Percentiles rank a stretch among this genome's conserved stretches.
phyloP scores from a whole-genome alignment of 164 flowering plant species.

The Kalanchoe fedtschenkoi region DNA sequence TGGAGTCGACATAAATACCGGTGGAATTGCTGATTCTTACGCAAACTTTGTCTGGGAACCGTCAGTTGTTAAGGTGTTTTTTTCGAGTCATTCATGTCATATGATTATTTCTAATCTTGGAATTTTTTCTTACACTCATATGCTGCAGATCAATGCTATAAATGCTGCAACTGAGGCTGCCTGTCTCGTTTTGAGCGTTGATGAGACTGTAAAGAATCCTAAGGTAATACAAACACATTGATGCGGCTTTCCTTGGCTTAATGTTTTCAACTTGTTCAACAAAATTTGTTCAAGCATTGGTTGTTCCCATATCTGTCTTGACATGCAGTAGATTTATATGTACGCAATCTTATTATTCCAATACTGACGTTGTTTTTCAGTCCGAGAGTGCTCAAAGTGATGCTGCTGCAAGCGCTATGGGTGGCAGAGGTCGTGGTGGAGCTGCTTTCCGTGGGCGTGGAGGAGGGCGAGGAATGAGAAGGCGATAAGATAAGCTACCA shows the following conservation, averaged over 20 bases:
- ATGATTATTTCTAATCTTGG: neutral
- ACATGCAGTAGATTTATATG: neutral
- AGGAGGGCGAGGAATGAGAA: constrained; percentile 95
- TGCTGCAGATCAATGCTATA: constrained; percentile 81
- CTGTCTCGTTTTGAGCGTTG: constrained; percentile 88
- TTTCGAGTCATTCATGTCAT: neutral
- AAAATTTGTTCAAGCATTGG: neutral
- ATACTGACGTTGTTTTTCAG: constrained; percentile 26
- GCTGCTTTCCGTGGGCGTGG: constrained; percentile 69
- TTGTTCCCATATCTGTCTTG: too few species aligned
- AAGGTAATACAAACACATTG: constrained; percentile 41
- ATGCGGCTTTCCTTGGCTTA: too few species aligned
- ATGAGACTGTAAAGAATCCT: constrained; percentile 93
- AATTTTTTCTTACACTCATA: neutral
- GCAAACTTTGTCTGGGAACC: constrained; percentile 99
- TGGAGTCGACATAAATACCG: constrained; percentile 96
- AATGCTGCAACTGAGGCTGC: constrained; percentile 98
- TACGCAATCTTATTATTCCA: neutral
- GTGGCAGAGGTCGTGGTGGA: constrained; percentile 77
- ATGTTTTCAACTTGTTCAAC: neutral
- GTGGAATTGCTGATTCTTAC: constrained; percentile 87
- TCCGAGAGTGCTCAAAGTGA: constrained; percentile 99
- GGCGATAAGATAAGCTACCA: too few species aligned
- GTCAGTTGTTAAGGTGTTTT: constrained; percentile 79
- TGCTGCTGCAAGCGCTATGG: constrained; percentile 97